Base-by-base conservation (phyloP, 2,329 filamentous ascomycete species). In the Fusarium circinatum region DNA sequence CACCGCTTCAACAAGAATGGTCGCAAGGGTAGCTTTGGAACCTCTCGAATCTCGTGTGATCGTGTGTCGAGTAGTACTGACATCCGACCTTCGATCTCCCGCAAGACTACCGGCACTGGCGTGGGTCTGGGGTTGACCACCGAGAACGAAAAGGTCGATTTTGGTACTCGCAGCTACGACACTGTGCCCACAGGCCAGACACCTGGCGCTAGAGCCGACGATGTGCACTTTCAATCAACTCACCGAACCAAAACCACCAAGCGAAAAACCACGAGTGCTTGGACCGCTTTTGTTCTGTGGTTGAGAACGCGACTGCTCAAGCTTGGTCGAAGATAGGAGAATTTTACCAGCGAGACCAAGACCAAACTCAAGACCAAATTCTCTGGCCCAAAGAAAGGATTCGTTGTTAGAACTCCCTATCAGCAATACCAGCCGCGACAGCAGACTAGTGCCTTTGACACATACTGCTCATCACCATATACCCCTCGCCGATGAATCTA, bases 201-300 rank as follows among this genome's bases (percentile, higher is more conserved):
- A 0, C 77, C 80, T 17, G 75, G 75, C 22, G 67, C 76, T 20
- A 77, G 78, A 20, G 84, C 85, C 24, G 83, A 85, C 24, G 83
- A 84, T 6, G 83, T 86, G 24, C 80, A 81, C 20, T 87, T 88
- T 64, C 81, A 85, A 63, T 81, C 81, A 42, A 83, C 82, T 9
- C 80, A 82, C 42, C 83, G 87, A 64, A 82, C 81, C 65, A 85
- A 82, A 75, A 84, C 84, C 13, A 85, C 88, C 65, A 92, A 91
- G 83, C 86, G 85, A 74, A 89, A 88, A 82, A 92, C 89, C 3
- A 88, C 89, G 69, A 85, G 87, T 70, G 86, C 89, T 44, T 92
- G 90, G 89, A 90, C 88, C 13, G 86, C 86, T 28, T 91, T 92
- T 75, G 84, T 92, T 57, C 84, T 92, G 62, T 92, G 90, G 90